A percentile compares a stretch with the other conserved stretches of the same genome.
phyloP scores from a whole-genome alignment of 352 stramenopile species.

The Pythium volutum region DNA sequence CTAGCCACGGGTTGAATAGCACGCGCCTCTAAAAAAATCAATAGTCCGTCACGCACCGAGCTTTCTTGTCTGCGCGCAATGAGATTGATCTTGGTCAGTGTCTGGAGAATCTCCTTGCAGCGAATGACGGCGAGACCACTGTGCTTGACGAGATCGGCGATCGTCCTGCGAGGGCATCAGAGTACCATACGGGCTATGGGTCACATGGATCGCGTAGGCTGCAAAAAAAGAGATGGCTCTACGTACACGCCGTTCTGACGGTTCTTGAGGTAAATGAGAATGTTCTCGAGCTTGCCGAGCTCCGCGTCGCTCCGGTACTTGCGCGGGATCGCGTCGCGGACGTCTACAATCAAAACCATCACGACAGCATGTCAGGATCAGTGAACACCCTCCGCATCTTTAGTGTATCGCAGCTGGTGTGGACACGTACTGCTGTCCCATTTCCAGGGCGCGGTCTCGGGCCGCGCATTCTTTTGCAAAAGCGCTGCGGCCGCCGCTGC shows the following conservation, averaged over 20 bases:
- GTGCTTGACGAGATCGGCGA: slow-evolving; percentile 80
- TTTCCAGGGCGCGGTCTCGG: slow-evolving; percentile 52
- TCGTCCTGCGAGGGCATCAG: slow-evolving; percentile 40
- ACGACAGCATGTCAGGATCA: too few relatives aligned
- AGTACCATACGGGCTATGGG: neutral
- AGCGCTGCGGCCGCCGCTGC: slow-evolving; percentile 11
- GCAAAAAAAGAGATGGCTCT: too few relatives aligned
- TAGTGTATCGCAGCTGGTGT: neutral
- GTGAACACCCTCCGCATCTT: neutral
- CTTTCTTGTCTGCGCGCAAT: slow-evolving; percentile 74
- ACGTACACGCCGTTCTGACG: slow-evolving; percentile 73
- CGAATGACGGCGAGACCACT: slow-evolving; percentile 75
- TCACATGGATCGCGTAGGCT: neutral
- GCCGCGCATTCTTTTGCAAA: slow-evolving; percentile 29
- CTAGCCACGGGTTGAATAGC: too few relatives aligned
- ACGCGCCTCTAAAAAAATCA: too few relatives aligned
- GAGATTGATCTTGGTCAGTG: slow-evolving; percentile 82
- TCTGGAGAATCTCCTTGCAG: slow-evolving; percentile 87
- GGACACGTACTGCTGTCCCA: slow-evolving; percentile 76
- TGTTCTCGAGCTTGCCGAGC: slow-evolving; percentile 84
- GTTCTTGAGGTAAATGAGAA: slow-evolving; percentile 86
- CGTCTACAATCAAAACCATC: too few relatives aligned
- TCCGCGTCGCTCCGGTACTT: slow-evolving; percentile 81
- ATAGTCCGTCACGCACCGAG: slow-evolving; percentile 47
- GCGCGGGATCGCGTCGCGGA: slow-evolving; percentile 72